phyloP scores from a whole-genome alignment of 306 rosid species.

The Acmispon strigosus region DNA sequence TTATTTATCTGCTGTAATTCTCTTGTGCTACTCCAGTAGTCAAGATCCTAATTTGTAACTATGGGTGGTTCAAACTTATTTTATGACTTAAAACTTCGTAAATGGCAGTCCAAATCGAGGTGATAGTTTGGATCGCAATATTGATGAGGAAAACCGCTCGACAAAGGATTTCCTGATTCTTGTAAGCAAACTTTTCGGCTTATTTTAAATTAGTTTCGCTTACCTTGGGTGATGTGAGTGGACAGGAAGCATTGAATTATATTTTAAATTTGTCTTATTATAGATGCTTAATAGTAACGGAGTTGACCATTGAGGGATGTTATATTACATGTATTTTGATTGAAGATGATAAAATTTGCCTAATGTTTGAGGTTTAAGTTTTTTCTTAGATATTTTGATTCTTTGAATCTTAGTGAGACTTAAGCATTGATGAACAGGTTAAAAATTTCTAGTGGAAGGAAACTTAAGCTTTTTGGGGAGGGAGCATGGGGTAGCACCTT shows the following conservation, averaged over 20 bases:
- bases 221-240: background rate
- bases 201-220: constrained; percentile 8
- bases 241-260: constrained; percentile 8
- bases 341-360: constrained; percentile 7
- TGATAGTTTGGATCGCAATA: constrained; percentile 94
- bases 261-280: background rate
- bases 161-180: constrained; percentile 91
- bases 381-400: background rate
- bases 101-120: constrained; percentile 83
- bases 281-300: background rate
- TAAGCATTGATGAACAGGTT: background rate
- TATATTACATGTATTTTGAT: constrained; percentile 5
- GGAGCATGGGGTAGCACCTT: background rate
- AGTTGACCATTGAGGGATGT: background rate
- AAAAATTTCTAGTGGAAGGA: background rate
- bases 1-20: constrained; percentile 3
- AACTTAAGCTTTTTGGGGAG: background rate
- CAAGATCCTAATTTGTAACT: background rate
- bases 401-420: background rate
- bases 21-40: background rate
- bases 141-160: constrained; percentile 63
- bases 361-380: background rate
- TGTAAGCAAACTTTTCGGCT: constrained; percentile 44
- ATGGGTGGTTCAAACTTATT: background rate
- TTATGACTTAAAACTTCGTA: constrained; percentile 13